These are phyloP conservation scores for Hansenula lynferdii DNA, from an alignment of 1,139 yeast species.

Conservation along the genomic window DNA sequence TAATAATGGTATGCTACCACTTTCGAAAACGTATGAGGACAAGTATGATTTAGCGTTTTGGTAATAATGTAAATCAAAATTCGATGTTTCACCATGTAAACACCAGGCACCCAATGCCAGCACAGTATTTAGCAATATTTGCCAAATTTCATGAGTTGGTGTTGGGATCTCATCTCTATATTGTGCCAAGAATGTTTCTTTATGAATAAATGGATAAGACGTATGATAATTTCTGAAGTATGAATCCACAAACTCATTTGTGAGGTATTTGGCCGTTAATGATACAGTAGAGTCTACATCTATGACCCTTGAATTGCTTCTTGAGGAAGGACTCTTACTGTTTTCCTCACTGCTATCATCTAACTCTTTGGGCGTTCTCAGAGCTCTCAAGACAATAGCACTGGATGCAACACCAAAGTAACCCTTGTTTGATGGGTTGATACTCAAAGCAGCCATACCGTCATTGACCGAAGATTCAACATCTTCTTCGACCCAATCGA, in stretches of 20 bases:
- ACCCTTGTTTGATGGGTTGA: conserved; percentile 47
- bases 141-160: conserved; percentile 42
- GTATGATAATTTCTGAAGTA: conserved; percentile 51
- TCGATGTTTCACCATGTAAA: conserved; percentile 43
- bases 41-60: conserved; percentile 42
- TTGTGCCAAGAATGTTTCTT: conserved; percentile 44
- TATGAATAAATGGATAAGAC: conserved; percentile 57
- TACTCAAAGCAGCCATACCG: conserved; percentile 52
- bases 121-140: conserved; percentile 46
- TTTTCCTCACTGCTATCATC: conserved; percentile 10
- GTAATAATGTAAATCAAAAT: conserved; percentile 48
- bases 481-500: conserved; percentile 53
- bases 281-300: conserved; percentile 22
- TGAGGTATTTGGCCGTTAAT: conserved; percentile 25
- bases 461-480: conserved; percentile 30
- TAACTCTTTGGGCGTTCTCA: conserved; percentile 18
- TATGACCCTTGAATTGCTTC: conserved; percentile 20
- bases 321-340: conserved; percentile 14
- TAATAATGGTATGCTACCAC: conserved; percentile 50
- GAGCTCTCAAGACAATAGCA: conserved; percentile 32
- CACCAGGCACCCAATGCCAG: conserved; percentile 64
- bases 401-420: conserved; percentile 62
- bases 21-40: conserved; percentile 38
- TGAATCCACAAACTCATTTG: conserved; percentile 37
- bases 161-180: conserved; percentile 37